Percentiles rank a stretch among this genome's conserved stretches.
Conservation (phyloP, 352 stramenopile genomes). For the Phytophthora ohioensis region DNA sequence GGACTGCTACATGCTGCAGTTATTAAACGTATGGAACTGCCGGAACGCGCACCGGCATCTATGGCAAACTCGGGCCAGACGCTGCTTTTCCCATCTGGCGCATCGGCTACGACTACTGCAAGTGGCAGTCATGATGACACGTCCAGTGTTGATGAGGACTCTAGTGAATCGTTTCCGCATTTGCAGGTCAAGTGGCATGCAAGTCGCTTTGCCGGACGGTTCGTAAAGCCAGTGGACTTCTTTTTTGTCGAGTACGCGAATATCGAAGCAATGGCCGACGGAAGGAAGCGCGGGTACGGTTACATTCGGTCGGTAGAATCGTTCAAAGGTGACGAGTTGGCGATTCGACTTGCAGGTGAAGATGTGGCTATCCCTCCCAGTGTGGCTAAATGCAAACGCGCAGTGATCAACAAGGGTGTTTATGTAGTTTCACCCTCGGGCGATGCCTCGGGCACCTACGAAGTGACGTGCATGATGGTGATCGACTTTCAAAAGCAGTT, state of each 20-base stretch:
- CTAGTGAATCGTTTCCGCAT: conserved; percentile 60
- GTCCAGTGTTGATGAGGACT: conserved; percentile 57
- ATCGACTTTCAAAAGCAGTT: conserved; percentile 90
- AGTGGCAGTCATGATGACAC: conserved; percentile 51
- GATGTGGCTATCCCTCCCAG: conserved; percentile 73
- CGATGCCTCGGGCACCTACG: conserved; percentile 57
- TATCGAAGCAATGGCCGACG: conserved; percentile 72
- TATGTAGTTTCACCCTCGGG: conserved; percentile 65
- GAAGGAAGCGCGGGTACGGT: conserved; percentile 71
- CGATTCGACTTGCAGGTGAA: conserved; percentile 69
- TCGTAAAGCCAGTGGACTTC: conserved; percentile 87
- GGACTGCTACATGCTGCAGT: conserved; percentile 80
- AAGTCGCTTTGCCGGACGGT: conserved; percentile 80
- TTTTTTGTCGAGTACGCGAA: conserved; percentile 91
- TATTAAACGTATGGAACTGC: conserved; percentile 82
- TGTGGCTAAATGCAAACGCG: conserved; percentile 89
- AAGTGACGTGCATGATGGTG: conserved; percentile 88
- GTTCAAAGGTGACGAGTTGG: conserved; percentile 84
- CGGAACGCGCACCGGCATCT: conserved; percentile 24
- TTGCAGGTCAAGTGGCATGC: conserved; percentile 90
- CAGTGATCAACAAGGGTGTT: conserved; percentile 83
- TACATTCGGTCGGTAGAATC: conserved; percentile 86
- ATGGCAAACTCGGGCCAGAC: conserved; percentile 32
- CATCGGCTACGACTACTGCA: conserved; percentile 37
- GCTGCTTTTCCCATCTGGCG: conserved; percentile 33